These are phyloP conservation scores for Iberis pinnata DNA, from an alignment of 345 rosid species.

Conservation along the genomic window DNA sequence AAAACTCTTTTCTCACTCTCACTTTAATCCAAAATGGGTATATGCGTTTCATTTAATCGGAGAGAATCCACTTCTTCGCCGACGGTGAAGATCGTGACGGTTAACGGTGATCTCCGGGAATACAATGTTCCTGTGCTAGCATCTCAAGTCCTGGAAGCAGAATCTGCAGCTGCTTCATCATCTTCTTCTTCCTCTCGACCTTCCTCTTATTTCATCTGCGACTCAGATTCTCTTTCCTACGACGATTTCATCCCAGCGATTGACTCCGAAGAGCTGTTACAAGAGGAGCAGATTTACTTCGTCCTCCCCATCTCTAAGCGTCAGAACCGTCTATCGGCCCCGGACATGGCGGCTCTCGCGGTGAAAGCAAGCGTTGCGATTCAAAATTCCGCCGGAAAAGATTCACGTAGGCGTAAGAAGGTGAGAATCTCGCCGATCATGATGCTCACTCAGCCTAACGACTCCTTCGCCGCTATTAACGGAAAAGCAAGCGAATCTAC, in stretches of 20 bases:
- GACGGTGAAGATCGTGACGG: conserved; percentile 56
- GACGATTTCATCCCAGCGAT: conserved; percentile 56
- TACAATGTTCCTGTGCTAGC: conserved; percentile 47
- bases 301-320: conserved; percentile 66
- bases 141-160: conserved; percentile 44
- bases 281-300: conserved; percentile 54
- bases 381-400: conserved; percentile 34
- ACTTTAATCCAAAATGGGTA: conserved; percentile 40
- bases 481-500: conserved; percentile 13
- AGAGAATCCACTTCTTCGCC: conserved; percentile 15
- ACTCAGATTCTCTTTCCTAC: conserved; percentile 53
- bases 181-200: conserved; percentile 32
- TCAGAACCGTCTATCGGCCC: conserved; percentile 48
- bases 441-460: conserved; percentile 26
- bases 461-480: conserved; percentile 7
- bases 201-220: conserved; percentile 46
- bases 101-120: conserved; percentile 54
- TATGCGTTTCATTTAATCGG: conserved; percentile 37
- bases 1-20: no score
- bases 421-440: conserved; percentile 54
- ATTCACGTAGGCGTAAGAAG: conserved; percentile 32
- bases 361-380: conserved; percentile 82
- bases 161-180: conserved; percentile 21
- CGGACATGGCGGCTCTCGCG: conserved; percentile 91
- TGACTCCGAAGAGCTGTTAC: conserved; percentile 32